phyloP scores from a whole-genome alignment of 805 yeast genomes.

The Candida ortonii region DNA sequence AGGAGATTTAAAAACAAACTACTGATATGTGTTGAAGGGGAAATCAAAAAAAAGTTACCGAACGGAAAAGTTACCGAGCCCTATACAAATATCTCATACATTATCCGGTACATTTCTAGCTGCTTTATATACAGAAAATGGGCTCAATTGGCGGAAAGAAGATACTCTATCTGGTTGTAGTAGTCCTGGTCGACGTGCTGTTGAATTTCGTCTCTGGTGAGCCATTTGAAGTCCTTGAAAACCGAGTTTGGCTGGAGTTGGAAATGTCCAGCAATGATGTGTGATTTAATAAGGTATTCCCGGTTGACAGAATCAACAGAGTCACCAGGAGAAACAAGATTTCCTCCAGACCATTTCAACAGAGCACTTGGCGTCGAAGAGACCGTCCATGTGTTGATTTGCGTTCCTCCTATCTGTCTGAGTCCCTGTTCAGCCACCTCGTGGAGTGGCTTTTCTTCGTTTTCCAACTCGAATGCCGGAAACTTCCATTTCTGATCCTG shows the following conservation, averaged over 20 bases:
- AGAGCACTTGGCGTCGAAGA: slow-evolving; percentile 84
- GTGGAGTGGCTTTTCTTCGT: slow-evolving; percentile 57
- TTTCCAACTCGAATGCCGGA: slow-evolving; percentile 61
- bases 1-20: no score
- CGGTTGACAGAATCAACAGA: slow-evolving; percentile 31
- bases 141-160: slow-evolving; percentile 35
- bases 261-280: slow-evolving; percentile 82
- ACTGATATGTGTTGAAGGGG: no score
- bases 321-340: slow-evolving; percentile 20
- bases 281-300: slow-evolving; percentile 81
- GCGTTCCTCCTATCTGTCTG: slow-evolving; percentile 65
- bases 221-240: slow-evolving; percentile 68
- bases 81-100: background rate
- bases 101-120: slow-evolving; percentile 7
- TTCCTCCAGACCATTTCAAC: slow-evolving; percentile 39
- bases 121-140: slow-evolving; percentile 6
- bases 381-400: slow-evolving; percentile 85
- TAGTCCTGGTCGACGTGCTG: slow-evolving; percentile 52
- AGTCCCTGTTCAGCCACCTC: slow-evolving; percentile 73
- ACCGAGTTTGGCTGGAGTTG: slow-evolving; percentile 38
- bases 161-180: slow-evolving; percentile 51
- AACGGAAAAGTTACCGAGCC: no score
- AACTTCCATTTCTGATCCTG: slow-evolving; percentile 59
- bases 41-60: background rate
- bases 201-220: slow-evolving; percentile 73